A percentile compares a stretch with the other conserved stretches of the same genome.
phyloP scores from a whole-genome alignment of 139 green algal species.

The Asterochloris erici region DNA sequence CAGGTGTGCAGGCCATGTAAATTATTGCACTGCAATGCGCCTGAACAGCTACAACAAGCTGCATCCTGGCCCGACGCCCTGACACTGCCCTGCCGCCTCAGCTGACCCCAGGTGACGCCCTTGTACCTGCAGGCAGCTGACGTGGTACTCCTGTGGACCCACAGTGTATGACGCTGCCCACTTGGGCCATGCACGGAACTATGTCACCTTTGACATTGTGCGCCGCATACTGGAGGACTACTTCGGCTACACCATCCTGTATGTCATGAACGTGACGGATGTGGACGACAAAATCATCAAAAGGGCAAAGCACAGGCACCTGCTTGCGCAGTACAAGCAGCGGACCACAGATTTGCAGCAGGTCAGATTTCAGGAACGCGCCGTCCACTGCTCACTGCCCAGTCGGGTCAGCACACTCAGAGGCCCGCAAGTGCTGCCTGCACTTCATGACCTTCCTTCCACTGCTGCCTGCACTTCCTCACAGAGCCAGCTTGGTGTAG shows the following conservation, averaged over 20 bases:
- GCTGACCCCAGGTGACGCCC: neutral
- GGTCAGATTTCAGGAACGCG: neutral
- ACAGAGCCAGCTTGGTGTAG: no score
- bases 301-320: conserved; percentile 80
- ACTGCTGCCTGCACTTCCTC: no score
- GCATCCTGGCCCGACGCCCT: neutral
- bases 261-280: conserved; percentile 98
- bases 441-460: no score
- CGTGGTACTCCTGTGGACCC: conserved; percentile 94
- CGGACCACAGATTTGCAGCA: conserved; percentile 4
- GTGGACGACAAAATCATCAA: conserved; percentile 99
- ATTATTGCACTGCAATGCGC: neutral
- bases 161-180: conserved; percentile 97
- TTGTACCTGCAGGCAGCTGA: conserved; percentile 37
- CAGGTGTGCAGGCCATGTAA: conserved; percentile 23
- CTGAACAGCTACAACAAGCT: neutral
- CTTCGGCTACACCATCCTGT: conserved; percentile 86
- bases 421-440: no score
- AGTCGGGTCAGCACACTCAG: neutral
- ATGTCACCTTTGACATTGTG: conserved; percentile 98
- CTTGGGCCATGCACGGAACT: conserved; percentile 81
- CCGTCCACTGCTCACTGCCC: no score
- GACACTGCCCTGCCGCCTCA: neutral
- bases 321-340: conserved; percentile 72
- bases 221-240: conserved; percentile 92